phyloP scores from a whole-genome alignment of 1,284 basidiomycete species.

The Caloboletus firmus region DNA sequence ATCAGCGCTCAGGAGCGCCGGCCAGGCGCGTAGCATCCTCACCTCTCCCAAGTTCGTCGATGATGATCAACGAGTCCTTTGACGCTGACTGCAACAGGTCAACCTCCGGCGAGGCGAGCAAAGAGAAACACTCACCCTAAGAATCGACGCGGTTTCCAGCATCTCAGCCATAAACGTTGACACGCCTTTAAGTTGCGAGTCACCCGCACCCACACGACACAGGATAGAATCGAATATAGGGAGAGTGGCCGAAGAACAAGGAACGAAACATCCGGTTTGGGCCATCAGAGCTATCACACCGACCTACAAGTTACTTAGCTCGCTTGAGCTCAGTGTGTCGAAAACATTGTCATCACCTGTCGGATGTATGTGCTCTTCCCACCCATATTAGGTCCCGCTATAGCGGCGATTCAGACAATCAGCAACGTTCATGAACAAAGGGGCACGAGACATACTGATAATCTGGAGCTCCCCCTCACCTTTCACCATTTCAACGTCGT shows the following conservation, averaged over 20 bases:
- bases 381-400: conserved; percentile 95
- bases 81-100: conserved; percentile 70
- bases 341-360: conserved; percentile 45
- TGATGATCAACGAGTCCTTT: conserved; percentile 92
- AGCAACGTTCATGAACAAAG: not conserved
- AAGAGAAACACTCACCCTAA: conserved; percentile 59
- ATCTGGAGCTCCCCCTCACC: conserved; percentile 87
- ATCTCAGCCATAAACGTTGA: conserved; percentile 99
- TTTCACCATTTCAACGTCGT: conserved; percentile 90
- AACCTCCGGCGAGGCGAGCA: not conserved
- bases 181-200: conserved; percentile 96
- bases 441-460: conserved; percentile 61
- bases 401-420: not conserved
- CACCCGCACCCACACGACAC: conserved; percentile 95
- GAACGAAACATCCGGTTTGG: conserved; percentile 94
- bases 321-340: not conserved
- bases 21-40: not conserved
- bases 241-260: conserved; percentile 82
- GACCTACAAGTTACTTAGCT: conserved; percentile 47
- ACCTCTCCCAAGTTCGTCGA: conserved; percentile 97
- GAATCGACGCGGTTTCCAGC: conserved; percentile 95
- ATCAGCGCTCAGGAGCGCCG: not conserved
- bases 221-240: conserved; percentile 97
- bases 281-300: conserved; percentile 96
- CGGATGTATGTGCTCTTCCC: conserved; percentile 94